phyloP scores from a whole-genome alignment of 1,284 basidiomycete genomes.

The Naganishia albida region DNA sequence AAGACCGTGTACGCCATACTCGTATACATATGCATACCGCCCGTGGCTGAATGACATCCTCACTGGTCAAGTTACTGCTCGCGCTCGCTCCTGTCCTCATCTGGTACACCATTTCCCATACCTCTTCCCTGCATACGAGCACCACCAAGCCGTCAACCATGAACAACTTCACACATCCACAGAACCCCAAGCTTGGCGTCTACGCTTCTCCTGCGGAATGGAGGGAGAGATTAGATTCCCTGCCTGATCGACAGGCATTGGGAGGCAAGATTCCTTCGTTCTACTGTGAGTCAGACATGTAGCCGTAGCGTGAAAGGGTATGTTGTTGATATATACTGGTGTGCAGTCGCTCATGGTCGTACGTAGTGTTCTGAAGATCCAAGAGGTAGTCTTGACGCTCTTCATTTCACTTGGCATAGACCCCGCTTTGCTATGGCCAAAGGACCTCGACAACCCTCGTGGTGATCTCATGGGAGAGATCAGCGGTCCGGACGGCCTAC shows the following conservation, averaged over 20 bases:
- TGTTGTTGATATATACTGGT: not conserved
- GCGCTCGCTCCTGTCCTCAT: not conserved
- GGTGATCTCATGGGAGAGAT: conserved; percentile 25
- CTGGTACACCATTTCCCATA: not conserved
- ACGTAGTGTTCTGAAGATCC: not conserved
- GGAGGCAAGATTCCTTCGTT: conserved; percentile 25
- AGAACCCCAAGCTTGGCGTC: conserved; percentile 20
- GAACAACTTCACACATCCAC: not conserved
- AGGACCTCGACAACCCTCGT: conserved; percentile 7
- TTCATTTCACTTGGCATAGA: not conserved
- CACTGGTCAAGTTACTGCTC: conserved; percentile 14
- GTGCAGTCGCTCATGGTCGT: conserved; percentile 22
- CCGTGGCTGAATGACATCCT: conserved; percentile 11
- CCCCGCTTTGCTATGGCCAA: conserved; percentile 16
- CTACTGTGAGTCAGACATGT: conserved; percentile 2
- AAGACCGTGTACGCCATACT: not conserved
- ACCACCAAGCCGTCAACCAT: not conserved
- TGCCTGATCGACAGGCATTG: conserved; percentile 8
- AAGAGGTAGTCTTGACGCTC: too few species aligned
- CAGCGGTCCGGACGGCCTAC: conserved; percentile 19
- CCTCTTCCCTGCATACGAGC: not conserved
- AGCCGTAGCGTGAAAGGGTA: not conserved
- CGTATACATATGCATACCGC: not conserved
- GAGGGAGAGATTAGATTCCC: conserved; percentile 11
- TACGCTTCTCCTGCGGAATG: conserved; percentile 24